Percentiles rank a stretch among this genome's conserved stretches.
phyloP scores from a whole-genome alignment of 1,284 basidiomycete species.

The Austroboletus niveus region DNA sequence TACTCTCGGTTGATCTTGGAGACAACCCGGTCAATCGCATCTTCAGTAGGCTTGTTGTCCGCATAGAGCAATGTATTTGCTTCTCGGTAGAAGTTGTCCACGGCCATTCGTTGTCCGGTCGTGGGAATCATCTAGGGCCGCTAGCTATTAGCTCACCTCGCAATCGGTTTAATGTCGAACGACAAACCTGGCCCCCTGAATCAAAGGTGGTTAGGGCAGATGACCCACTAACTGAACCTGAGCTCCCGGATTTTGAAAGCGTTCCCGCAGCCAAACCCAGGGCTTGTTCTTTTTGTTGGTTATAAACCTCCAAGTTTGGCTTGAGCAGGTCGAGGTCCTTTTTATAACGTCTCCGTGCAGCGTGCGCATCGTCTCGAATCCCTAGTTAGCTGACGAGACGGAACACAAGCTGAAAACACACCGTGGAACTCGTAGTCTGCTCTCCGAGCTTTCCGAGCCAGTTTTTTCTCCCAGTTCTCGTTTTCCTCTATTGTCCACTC shows the following conservation, averaged over 20 bases:
- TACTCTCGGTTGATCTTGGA: conserved; percentile 92
- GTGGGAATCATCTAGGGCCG: conserved; percentile 47
- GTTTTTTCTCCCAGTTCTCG: conserved; percentile 30
- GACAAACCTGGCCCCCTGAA: conserved; percentile 41
- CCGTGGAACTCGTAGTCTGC: conserved; percentile 83
- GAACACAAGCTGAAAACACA: conserved; percentile 29
- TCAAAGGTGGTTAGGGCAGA: conserved; percentile 51
- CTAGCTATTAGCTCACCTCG: conserved; percentile 3
- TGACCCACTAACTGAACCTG: conserved; percentile 30
- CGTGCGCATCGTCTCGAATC: conserved; percentile 79
- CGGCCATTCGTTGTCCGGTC: conserved; percentile 61
- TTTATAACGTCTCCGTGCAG: conserved; percentile 87
- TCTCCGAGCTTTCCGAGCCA: conserved; percentile 43
- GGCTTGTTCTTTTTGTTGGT: conserved; percentile 82
- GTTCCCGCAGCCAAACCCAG: conserved; percentile 70
- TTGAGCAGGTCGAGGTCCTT: conserved; percentile 86
- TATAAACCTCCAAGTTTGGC: conserved; percentile 82
- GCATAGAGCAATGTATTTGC: conserved; percentile 90
- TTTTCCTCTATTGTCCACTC: conserved; percentile 31
- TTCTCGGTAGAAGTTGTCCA: conserved; percentile 84
- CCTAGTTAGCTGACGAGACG: conserved; percentile 17
- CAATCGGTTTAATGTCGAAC: conserved; percentile 9
- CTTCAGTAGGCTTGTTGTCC: conserved; percentile 91
- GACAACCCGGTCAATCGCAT: conserved; percentile 91
- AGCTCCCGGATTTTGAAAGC: conserved; percentile 40